These are phyloP conservation scores for Ligustrum vulgare DNA, from an alignment of 257 asterid species.

Conservation along the genomic window DNA sequence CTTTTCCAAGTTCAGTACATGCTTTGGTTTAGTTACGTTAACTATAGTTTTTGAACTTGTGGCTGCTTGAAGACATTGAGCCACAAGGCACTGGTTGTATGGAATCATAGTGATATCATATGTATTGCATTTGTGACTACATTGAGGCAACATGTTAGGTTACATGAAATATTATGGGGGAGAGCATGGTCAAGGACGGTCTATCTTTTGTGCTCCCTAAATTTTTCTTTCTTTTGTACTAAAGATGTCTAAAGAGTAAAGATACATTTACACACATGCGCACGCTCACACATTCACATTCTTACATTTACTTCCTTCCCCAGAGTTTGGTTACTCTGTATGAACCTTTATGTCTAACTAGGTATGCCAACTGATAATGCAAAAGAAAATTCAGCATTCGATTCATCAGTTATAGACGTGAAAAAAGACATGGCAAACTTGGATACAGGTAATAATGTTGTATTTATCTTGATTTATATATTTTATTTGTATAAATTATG, in stretches of 20 bases:
- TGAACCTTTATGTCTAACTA: background rate
- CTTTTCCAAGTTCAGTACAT: background rate
- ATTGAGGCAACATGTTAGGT: background rate
- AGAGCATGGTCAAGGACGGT: background rate
- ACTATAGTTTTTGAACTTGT: background rate
- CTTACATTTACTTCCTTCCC: background rate
- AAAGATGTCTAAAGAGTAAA: too few species aligned
- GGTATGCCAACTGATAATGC: slow-evolving; percentile 59
- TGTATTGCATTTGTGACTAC: background rate
- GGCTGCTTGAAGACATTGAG: background rate
- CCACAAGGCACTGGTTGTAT: background rate
- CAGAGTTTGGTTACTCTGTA: background rate
- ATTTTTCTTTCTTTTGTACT: too few species aligned
- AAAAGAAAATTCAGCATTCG: slow-evolving; percentile 47
- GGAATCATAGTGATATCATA: background rate
- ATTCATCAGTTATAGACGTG: slow-evolving; percentile 50
- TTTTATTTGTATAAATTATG: background rate
- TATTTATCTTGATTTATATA: slow-evolving; percentile 20
- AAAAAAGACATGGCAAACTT: slow-evolving; percentile 40
- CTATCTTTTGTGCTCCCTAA: too few species aligned
- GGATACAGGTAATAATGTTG: slow-evolving; percentile 52
- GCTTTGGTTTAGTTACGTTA: background rate
- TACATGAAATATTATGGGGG: background rate
- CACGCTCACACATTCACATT: background rate
- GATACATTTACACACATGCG: background rate